Evolutionary conservation across 768 basidiomycete genomes (phyloP), one percentile per base, ranked within the genome.

Genomic region (Cyclocybe cylindracea): DNA sequence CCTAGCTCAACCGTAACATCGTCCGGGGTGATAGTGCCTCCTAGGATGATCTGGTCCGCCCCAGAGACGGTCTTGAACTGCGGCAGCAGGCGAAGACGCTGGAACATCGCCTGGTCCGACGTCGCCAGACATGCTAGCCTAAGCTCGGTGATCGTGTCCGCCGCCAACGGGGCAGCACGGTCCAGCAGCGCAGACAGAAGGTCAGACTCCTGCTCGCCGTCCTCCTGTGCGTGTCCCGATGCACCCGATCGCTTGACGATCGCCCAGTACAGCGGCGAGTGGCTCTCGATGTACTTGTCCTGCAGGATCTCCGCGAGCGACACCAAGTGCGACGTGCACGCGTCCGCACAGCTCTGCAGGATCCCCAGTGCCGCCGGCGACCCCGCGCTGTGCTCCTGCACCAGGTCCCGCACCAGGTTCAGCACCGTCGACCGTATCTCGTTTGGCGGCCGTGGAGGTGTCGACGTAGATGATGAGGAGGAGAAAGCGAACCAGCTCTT

Each of bases 251-350:
- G 77, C 50, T 85, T 86, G 29, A 88, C 64, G 55, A 89, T 79
- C 0, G 80, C 82, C 87, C 87, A 89, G 61, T 88, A 89, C 2
- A 89, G 60, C 0, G 85, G 82, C 0, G 82, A 82, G 59, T 83
- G 86, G 0, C 70, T 72, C 56, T 87, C 87, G 32, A 88, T 79
- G 13, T 71, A 80, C 10, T 66, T 76, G 31, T 87, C 83, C 56
- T 87, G 86, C 2, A 89, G 66, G 8, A 89, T 60, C 0, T 67
- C 50, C 0, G 82, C 71, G 36, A 89, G 68, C 3, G 78, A 74
- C 3, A 88, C 56, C 9, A 64, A 68, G 41, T 83, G 74, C 0
- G 74, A 63, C n/a, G 60, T 58, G 57, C 87, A 87, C 0, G 83
- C 83, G n/a, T 82, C 82, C 5, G 77, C 75, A 57, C 87, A 89